Percentiles rank a stretch among this genome's conserved stretches.
Conservation (phyloP, 139 green algal genomes). For the Zygnema cylindricum region DNA sequence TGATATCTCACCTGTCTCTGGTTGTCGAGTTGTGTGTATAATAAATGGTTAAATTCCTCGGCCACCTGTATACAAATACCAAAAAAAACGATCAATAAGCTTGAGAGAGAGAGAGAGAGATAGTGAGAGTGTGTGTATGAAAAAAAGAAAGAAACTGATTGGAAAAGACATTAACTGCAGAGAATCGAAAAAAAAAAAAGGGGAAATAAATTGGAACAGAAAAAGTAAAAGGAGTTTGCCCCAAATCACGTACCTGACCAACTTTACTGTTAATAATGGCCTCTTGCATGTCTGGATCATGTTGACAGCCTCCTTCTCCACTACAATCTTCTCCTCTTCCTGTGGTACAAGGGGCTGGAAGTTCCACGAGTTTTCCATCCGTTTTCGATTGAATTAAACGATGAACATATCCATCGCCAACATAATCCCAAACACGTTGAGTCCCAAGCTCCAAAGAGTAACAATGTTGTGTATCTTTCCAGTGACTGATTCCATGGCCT, state of each 20-base stretch:
- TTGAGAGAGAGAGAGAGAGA: neutral
- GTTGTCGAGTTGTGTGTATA: slow-evolving; percentile 22
- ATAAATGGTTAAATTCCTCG: slow-evolving; percentile 2
- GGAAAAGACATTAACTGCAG: neutral
- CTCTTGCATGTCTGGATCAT: slow-evolving; percentile 72
- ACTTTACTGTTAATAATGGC: slow-evolving; percentile 70
- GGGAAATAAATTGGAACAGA: neutral
- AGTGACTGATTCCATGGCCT: slow-evolving; percentile 88
- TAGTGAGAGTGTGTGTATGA: slow-evolving; percentile 4
- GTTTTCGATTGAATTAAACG: slow-evolving; percentile 90
- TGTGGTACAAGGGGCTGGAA: slow-evolving; percentile 68
- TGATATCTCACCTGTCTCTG: neutral
- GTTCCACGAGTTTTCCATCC: slow-evolving; percentile 93
- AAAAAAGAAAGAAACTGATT: slow-evolving; percentile 11
- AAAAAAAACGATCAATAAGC: neutral
- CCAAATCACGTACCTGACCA: slow-evolving; percentile 58
- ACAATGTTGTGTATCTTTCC: slow-evolving; percentile 80
- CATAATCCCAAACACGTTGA: slow-evolving; percentile 97
- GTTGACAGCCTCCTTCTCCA: neutral
- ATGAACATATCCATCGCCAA: slow-evolving; percentile 93
- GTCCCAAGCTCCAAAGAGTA: slow-evolving; percentile 90
- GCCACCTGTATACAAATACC: neutral
- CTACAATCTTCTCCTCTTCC: neutral
- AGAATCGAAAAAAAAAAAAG: slow-evolving; percentile 17
- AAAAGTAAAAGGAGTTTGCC: neutral